Conservation (phyloP, 2,329 filamentous ascomycete genomes). For the Orbilia quercus region DNA sequence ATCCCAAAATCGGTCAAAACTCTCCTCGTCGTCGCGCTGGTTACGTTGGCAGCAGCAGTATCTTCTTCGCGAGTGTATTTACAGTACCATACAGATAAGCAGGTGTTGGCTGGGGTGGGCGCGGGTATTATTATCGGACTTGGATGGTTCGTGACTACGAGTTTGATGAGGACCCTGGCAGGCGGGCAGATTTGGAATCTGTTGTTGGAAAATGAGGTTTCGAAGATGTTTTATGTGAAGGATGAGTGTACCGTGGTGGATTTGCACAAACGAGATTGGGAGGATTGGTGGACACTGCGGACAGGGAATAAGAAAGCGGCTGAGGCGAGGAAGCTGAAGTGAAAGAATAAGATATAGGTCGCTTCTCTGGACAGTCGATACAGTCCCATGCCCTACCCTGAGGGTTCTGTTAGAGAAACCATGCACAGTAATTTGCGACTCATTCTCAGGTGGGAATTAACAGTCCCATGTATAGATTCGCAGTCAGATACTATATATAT, state of each 20-base stretch:
- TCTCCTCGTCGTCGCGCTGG: slow-evolving; percentile 69
- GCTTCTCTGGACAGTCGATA: too few relatives aligned
- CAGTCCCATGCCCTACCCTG: too few relatives aligned
- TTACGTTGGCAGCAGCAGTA: slow-evolving; percentile 74
- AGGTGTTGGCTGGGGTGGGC: slow-evolving; percentile 82
- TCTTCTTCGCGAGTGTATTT: slow-evolving; percentile 88
- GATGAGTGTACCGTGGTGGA: slow-evolving; percentile 91
- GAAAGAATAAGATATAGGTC: too few relatives aligned
- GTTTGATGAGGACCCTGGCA: slow-evolving; percentile 67
- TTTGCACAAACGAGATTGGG: slow-evolving; percentile 90
- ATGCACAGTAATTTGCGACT: too few relatives aligned
- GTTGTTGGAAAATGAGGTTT: slow-evolving; percentile 73
- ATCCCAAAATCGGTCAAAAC: slow-evolving; percentile 63
- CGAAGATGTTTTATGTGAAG: slow-evolving; percentile 76
- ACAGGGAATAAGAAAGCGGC: slow-evolving; percentile 61
- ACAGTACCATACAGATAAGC: slow-evolving; percentile 87
- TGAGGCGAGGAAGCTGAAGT: slow-evolving; percentile 26
- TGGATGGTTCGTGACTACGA: slow-evolving; percentile 81
- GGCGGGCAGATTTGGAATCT: slow-evolving; percentile 63
- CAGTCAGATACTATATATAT: too few relatives aligned
- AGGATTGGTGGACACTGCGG: slow-evolving; percentile 77
- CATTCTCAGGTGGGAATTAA: too few relatives aligned
- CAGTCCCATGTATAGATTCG: too few relatives aligned
- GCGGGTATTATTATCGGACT: slow-evolving; percentile 78
- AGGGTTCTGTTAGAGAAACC: too few relatives aligned